phyloP scores from a whole-genome alignment of 768 basidiomycete genomes.

The Mycena galopus region DNA sequence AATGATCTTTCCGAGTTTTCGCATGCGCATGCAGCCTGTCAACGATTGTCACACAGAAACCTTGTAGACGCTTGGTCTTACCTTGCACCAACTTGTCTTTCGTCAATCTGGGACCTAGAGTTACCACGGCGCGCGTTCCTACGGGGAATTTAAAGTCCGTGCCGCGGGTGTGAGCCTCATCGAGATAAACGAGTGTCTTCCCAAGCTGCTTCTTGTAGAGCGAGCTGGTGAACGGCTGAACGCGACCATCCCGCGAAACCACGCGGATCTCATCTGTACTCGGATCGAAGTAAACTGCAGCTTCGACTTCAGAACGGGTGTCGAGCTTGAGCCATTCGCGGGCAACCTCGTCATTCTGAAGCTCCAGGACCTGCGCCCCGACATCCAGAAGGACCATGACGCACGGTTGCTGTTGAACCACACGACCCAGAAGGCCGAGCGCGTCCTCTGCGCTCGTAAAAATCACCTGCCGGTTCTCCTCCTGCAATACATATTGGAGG shows the following conservation, averaged over 20 bases:
- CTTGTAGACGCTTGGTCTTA: constrained; percentile 32
- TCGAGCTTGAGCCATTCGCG: constrained; percentile 53
- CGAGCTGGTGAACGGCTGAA: constrained; percentile 53
- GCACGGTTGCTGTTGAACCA: constrained; percentile 52
- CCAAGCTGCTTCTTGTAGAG: constrained; percentile 50
- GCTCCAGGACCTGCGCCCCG: constrained; percentile 69
- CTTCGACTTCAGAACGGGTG: constrained; percentile 43
- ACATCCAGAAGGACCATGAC: constrained; percentile 66
- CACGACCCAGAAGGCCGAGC: constrained; percentile 42
- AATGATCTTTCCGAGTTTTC: constrained; percentile 62
- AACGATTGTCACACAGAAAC: background rate
- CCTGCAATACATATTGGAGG: constrained; percentile 51
- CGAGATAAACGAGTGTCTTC: constrained; percentile 62
- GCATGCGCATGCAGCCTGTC: constrained; percentile 69
- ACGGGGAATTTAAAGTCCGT: constrained; percentile 66
- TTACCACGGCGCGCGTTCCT: constrained; percentile 58
- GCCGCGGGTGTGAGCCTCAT: constrained; percentile 66
- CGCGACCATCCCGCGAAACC: constrained; percentile 50
- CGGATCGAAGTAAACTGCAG: constrained; percentile 59
- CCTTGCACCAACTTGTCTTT: constrained; percentile 69
- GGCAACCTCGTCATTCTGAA: constrained; percentile 57
- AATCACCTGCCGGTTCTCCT: constrained; percentile 56
- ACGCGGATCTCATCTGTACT: constrained; percentile 51
- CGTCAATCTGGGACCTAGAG: constrained; percentile 62
- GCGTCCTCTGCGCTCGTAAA: constrained; percentile 37